Base-by-base conservation (phyloP, 176 grass and related monocot genomes). In the Hyparrhenia diplandra region DNA sequence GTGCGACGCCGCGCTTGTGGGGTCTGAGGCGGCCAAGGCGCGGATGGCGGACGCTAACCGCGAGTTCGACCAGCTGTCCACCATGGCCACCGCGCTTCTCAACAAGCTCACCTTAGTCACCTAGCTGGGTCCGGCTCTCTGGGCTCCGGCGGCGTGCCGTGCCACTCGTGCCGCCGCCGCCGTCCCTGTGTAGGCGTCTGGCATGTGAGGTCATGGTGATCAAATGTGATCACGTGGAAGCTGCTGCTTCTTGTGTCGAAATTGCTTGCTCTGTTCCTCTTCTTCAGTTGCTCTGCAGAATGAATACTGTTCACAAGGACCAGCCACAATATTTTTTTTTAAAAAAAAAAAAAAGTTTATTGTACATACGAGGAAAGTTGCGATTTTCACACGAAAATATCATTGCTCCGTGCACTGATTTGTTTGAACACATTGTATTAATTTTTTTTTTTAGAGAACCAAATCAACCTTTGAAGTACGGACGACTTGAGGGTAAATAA, bases 71-170 rank as follows among this genome's bases (percentile, higher is more conserved):
- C 84, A 73, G 80, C 80, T 87, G 0, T n/a, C 69, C 52, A 69
- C 84, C 68, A 86, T 86, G 83, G 62, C 45, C 75, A 83, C 88
- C 17, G 75, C 82, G 64, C 64, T 89, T 25, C 77, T 89, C 52
- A 89, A 80, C 63, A 31, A 32, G 14, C 67, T 39, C 46, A 41
- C 40, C 13, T 23, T 2, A 10, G 9, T 2, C 45, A 17, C 45
- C 40, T 42, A 42, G 40, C n/a, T n/a, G n/a, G n/a, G n/a, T n/a
- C 17, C 16, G 17, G 47, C 13, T 4, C 13, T 21, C 10, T 10
- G 3, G 9, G 10, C 5, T 54, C 2, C n/a, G 54, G n/a, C 67
- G 31, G 16, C 32, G 39, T 62, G 25, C 5, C 57, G 7, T 42
- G 40, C 40, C 40, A 42, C 27, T 63, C 27, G 27, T 63, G 60